Evolutionary conservation across 1,284 basidiomycete species (phyloP).

Genomic region (Ustilago nuda): DNA sequence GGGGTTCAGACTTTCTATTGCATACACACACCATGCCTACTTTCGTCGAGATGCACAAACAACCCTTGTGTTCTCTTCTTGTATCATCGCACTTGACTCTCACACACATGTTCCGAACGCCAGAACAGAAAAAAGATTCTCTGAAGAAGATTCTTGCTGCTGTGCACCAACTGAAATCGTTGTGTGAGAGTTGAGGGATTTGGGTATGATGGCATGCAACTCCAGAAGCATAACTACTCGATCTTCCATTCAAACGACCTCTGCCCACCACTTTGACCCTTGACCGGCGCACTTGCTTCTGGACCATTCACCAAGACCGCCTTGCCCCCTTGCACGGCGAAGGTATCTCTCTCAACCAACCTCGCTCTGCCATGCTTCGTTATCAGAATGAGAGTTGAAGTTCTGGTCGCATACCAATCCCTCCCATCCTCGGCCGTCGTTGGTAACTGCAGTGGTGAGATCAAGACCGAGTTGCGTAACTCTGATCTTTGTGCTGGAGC

Average conservation of each 20-base stretch:
- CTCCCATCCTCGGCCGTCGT: background rate
- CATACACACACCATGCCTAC: background rate
- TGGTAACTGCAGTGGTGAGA: conserved; percentile 33
- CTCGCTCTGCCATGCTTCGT: conserved; percentile 21
- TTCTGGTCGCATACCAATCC: conserved; percentile 54
- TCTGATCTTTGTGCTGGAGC: conserved; percentile 18
- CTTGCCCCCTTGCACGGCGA: conserved; percentile 6
- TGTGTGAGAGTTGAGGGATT: background rate
- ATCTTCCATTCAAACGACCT: conserved; percentile 22
- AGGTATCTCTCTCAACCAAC: conserved; percentile 49
- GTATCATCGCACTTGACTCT: conserved; percentile 39
- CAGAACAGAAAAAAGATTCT: conserved; percentile 21
- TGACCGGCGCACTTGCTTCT: conserved; percentile 1
- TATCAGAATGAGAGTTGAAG: conserved; percentile 44
- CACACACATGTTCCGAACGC: conserved; percentile 8
- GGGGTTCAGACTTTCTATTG: conserved; percentile 11
- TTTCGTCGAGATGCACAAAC: conserved; percentile 4
- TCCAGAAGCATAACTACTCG: background rate
- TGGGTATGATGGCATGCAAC: background rate
- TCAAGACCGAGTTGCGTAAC: conserved; percentile 40
- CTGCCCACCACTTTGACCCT: conserved; percentile 17
- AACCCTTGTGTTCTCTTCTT: conserved; percentile 17
- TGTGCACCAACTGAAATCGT: background rate
- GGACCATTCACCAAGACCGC: conserved; percentile 27
- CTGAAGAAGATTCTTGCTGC: background rate